Evolutionary conservation across 164 flowering plant species (phyloP).

Genomic region (Hamamelis virginiana): DNA sequence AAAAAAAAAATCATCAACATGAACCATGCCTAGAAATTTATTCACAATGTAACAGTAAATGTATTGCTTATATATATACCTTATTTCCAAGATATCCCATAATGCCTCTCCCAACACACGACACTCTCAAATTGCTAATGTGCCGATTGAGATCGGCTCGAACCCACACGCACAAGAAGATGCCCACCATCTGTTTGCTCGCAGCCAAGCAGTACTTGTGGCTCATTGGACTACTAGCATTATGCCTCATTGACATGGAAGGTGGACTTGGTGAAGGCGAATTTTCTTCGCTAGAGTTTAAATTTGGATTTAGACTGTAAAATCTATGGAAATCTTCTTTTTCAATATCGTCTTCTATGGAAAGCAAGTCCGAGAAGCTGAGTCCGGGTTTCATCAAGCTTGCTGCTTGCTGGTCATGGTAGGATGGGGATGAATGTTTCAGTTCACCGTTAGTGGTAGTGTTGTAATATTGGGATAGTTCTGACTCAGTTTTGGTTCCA

Average conservation of each 20-base stretch:
- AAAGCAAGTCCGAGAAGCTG: conserved; percentile 61
- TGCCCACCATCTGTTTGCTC: conserved; percentile 92
- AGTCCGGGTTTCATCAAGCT: conserved; percentile 34
- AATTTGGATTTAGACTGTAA: conserved; percentile 6
- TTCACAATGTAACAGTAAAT: neutral
- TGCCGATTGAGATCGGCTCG: conserved; percentile 54
- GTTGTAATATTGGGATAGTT: conserved; percentile 15
- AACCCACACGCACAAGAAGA: conserved; percentile 82
- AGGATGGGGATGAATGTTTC: conserved; percentile 7
- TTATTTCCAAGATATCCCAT: conserved; percentile 96
- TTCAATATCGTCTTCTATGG: conserved; percentile 46
- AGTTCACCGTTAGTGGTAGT: conserved; percentile 12
- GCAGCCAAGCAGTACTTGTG: conserved; percentile 51
- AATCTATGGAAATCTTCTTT: conserved; percentile 21
- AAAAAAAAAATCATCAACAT: neutral
- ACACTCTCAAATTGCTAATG: conserved; percentile 60
- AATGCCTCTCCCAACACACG: conserved; percentile 85
- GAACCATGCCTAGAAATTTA: neutral
- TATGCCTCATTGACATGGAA: neutral
- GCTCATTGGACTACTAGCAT: conserved; percentile 10
- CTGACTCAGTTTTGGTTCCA: conserved; percentile 17
- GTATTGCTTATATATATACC: conserved; percentile 36
- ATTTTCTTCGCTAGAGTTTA: conserved; percentile 25
- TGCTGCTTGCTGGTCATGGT: conserved; percentile 11
- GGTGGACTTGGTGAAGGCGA: conserved; percentile 29